phyloP scores from a whole-genome alignment of 2,329 filamentous ascomycete genomes.

The Ophiostoma quercus region DNA sequence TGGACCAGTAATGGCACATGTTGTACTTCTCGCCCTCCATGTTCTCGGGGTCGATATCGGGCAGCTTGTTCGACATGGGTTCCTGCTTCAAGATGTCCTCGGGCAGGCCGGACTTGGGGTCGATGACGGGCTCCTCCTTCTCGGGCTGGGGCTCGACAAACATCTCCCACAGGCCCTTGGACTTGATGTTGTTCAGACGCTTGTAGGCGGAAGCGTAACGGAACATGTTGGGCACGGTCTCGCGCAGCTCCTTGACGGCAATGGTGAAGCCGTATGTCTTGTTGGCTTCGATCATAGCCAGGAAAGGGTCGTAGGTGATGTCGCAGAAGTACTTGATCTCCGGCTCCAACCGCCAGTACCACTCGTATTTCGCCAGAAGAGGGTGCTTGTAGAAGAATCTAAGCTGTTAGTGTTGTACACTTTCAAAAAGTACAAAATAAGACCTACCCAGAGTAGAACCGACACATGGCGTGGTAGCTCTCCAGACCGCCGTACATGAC shows the following conservation, averaged over 20 bases:
- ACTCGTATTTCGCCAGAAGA: constrained; percentile 91
- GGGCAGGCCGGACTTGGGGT: constrained; percentile 7
- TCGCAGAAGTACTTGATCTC: constrained; percentile 99
- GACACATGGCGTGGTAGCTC: constrained; percentile 98
- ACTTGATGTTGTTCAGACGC: constrained; percentile 81
- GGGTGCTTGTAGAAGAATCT: constrained; percentile 97
- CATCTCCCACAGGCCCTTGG: constrained; percentile 97
- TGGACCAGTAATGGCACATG: constrained; percentile 99
- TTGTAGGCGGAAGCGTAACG: constrained; percentile 98
- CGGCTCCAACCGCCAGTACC: constrained; percentile 98
- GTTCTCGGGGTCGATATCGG: constrained; percentile 78
- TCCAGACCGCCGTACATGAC: constrained; percentile 99
- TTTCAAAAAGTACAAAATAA: not conserved
- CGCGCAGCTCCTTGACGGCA: constrained; percentile 93
- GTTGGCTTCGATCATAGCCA: constrained; percentile 87
- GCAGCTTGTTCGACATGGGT: constrained; percentile 46
- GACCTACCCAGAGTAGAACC: constrained; percentile 92
- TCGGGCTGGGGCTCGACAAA: constrained; percentile 77
- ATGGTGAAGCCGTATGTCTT: constrained; percentile 99
- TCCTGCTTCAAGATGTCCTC: constrained; percentile 68
- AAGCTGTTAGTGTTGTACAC: constrained; percentile 3
- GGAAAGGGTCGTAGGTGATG: constrained; percentile 97
- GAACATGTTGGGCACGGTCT: constrained; percentile 98
- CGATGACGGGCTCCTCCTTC: constrained; percentile 37
- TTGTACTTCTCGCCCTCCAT: constrained; percentile 99